Conservation (phyloP, 2,329 filamentous ascomycete genomes). For the Trichoderma cornu-damae region DNA sequence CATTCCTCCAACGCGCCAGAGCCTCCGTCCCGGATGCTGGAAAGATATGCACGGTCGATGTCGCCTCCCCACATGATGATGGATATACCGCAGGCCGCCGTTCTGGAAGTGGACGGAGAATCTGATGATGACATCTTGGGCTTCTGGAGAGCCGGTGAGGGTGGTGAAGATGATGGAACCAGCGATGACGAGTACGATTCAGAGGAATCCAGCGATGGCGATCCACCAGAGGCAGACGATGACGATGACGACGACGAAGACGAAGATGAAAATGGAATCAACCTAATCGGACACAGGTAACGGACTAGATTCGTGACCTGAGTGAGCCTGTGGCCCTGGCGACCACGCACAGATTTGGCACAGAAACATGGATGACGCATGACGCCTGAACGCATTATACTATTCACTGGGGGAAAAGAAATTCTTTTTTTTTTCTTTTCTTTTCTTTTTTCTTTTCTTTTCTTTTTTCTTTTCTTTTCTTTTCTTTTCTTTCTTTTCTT, state of each 20-base stretch:
- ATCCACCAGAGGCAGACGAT: conserved; percentile 36
- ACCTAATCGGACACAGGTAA: conserved; percentile 47
- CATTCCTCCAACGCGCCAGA: conserved; percentile 38
- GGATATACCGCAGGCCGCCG: conserved; percentile 26
- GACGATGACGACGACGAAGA: conserved; percentile 40
- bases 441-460: background rate
- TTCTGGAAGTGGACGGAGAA: conserved; percentile 37
- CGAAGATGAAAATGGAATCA: conserved; percentile 47
- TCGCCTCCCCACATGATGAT: conserved; percentile 34
- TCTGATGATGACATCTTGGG: conserved; percentile 53
- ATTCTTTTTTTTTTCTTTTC: background rate
- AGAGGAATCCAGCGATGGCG: conserved; percentile 46
- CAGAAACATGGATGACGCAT: background rate
- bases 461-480: background rate
- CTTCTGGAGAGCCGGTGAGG: conserved; percentile 49
- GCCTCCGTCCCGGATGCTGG: conserved; percentile 32
- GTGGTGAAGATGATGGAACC: conserved; percentile 42
- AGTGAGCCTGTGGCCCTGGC: background rate
- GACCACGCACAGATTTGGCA: background rate
- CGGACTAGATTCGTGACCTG: background rate
- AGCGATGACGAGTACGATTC: conserved; percentile 37
- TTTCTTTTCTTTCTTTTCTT: background rate
- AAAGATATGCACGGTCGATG: conserved; percentile 42
- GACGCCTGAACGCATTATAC: background rate
- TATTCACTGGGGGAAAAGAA: background rate